These are phyloP conservation scores for Ilex aquifolium DNA, from an alignment of 257 asterid genomes.

Conservation along the genomic window DNA sequence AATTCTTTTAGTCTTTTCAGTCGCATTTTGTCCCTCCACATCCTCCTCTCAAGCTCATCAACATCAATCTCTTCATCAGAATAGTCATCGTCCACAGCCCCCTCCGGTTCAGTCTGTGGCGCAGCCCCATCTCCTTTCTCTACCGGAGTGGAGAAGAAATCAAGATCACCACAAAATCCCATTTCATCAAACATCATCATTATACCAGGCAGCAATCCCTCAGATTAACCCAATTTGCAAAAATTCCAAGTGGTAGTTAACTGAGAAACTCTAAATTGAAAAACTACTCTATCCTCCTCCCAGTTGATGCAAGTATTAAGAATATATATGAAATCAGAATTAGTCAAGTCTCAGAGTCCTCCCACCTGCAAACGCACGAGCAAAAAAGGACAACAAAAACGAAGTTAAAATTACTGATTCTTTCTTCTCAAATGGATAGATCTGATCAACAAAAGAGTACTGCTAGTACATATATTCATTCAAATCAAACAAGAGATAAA, in stretches of 20 bases:
- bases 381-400: neutral
- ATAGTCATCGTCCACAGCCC: conserved; percentile 61
- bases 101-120: conserved; percentile 34
- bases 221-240: conserved; percentile 3
- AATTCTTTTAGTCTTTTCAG: conserved; percentile 62
- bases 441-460: too few relatives aligned
- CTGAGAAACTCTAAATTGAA: conserved; percentile 6
- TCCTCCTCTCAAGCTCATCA: conserved; percentile 76
- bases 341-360: neutral
- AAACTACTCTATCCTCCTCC: conserved; percentile 6
- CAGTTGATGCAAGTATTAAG: neutral
- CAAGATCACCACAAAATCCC: conserved; percentile 71
- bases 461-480: too few relatives aligned
- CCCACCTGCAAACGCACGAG: conserved; percentile 26
- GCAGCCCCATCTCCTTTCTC: conserved; percentile 39
- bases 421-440: too few relatives aligned
- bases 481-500: neutral
- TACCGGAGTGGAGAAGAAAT: conserved; percentile 52
- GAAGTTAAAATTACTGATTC: neutral
- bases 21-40: conserved; percentile 84
- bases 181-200: conserved; percentile 83
- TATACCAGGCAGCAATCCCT: conserved; percentile 7
- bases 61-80: conserved; percentile 74
- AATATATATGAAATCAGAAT: neutral
- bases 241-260: conserved; percentile 6